Percentiles rank a stretch among this genome's conserved stretches.
phyloP scores from a whole-genome alignment of 2,329 filamentous ascomycete genomes.

The Aspergillus tanneri region DNA sequence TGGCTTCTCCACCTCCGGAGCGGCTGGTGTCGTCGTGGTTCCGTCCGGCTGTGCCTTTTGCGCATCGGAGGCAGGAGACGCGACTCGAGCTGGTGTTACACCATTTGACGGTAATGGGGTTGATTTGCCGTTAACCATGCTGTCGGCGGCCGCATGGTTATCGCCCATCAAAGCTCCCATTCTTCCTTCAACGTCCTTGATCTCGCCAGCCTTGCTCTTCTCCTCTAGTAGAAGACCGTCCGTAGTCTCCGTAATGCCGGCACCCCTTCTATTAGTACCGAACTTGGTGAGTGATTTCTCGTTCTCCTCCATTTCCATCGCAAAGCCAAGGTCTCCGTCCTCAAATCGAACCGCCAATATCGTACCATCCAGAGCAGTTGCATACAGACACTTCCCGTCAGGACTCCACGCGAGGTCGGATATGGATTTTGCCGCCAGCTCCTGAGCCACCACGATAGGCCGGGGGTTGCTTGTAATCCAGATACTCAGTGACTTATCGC shows the following conservation, averaged over 20 bases:
- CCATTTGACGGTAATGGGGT: slow-evolving; percentile 47
- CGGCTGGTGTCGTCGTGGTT: slow-evolving; percentile 29
- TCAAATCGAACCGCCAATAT: slow-evolving; percentile 82
- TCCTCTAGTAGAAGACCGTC: slow-evolving; percentile 86
- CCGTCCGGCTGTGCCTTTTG: slow-evolving; percentile 41
- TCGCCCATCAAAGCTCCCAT: slow-evolving; percentile 99
- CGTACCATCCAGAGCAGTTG: slow-evolving; percentile 84
- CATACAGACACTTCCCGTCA: slow-evolving; percentile 81
- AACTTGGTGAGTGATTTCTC: slow-evolving; percentile 92
- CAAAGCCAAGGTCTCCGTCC: slow-evolving; percentile 83
- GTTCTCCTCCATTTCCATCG: slow-evolving; percentile 82
- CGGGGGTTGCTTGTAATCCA: slow-evolving; percentile 97
- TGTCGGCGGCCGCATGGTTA: slow-evolving; percentile 56
- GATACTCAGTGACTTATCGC: slow-evolving; percentile 92
- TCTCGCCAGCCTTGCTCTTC: slow-evolving; percentile 85
- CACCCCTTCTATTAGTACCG: slow-evolving; percentile 79
- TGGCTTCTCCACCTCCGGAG: slow-evolving; percentile 39
- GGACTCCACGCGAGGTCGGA: slow-evolving; percentile 94
- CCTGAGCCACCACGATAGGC: slow-evolving; percentile 85
- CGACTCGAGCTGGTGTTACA: slow-evolving; percentile 34
- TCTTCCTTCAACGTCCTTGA: slow-evolving; percentile 83
- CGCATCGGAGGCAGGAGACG: slow-evolving; percentile 33
- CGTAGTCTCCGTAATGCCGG: slow-evolving; percentile 89
- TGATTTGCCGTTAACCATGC: slow-evolving; percentile 49
- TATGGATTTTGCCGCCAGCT: slow-evolving; percentile 85